Evolutionary conservation across 1,139 yeast genomes (phyloP), one percentile per base, ranked within the genome.

Genomic region (Barnettozyma hawaiiensis): DNA sequence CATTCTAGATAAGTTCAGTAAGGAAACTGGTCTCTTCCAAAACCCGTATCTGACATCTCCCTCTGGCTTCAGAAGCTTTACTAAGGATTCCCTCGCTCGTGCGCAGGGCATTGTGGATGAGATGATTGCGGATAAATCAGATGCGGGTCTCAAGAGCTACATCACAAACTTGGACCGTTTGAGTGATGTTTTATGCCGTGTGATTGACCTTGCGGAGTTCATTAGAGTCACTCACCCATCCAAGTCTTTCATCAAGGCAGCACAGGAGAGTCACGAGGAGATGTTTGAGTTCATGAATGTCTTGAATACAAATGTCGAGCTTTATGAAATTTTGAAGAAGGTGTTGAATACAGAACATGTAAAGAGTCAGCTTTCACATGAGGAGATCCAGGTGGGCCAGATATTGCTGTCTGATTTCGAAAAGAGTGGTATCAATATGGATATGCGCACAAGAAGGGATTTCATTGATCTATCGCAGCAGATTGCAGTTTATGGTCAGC

Each of bases 251-350:
- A 73, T 83, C 4, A 71, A 71, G 38, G 94, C 92, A 2, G 96
- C 98, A 1, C 96, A 92, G 57, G 73, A 76, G 42, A 84, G 95
- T 24, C 97, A 92, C 58, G 95, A 87, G 55, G 71, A 79, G 50
- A 77, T 92, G 84, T 92, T 83, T 63, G 96, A 89, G 49, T 90
- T 83, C 62, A 94, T 92, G 99, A 92, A 89, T 62, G 77, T 84
- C 47, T 69, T 92, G 39, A 92, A 92, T 61, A 92, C 97, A 7
- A 84, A 87, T 47, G 85, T 81, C 14, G 84, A 77, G 36, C 69
- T 92, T 34, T 87, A 82, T 57, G 63, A 67, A 35, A 77, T 75
- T 42, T 69, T 92, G 37, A 72, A 74, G 27, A 62, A 63, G 14
- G 81, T 85, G 1, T 63, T 90, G 46, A 61, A 67, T 4, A 73